Evolutionary conservation across 805 yeast genomes (phyloP).

Genomic region (Starmerella apicola): DNA sequence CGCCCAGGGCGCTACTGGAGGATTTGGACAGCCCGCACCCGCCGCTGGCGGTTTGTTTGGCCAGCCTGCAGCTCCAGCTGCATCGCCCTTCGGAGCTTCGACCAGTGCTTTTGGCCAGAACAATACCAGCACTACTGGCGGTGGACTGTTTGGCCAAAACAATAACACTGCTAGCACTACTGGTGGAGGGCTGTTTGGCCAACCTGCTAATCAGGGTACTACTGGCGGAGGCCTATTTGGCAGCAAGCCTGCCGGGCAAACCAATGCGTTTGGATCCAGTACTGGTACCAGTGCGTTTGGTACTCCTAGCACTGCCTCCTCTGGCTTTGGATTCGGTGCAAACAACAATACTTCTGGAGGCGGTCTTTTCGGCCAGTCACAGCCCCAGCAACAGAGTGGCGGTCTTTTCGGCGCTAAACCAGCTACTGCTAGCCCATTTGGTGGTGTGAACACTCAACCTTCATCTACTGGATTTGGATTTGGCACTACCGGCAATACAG

Average conservation of each 20-base stretch:
- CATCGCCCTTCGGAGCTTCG: constrained; percentile 14
- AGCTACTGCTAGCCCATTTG: constrained; percentile 16
- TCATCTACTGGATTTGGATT: constrained; percentile 10
- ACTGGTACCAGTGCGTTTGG: background rate
- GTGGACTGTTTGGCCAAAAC: constrained; percentile 29
- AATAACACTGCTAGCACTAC: constrained; percentile 16
- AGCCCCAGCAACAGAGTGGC: constrained; percentile 26
- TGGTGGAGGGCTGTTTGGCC: constrained; percentile 23
- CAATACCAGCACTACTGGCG: constrained; percentile 15
- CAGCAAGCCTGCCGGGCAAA: background rate
- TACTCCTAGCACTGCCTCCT: background rate
- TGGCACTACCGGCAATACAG: constrained; percentile 6
- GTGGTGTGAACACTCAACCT: constrained; percentile 19
- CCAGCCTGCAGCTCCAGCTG: constrained; percentile 19
- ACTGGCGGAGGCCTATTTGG: constrained; percentile 19
- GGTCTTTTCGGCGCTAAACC: constrained; percentile 21
- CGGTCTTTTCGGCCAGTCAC: background rate
- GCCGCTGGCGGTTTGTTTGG: constrained; percentile 9
- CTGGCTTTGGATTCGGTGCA: constrained; percentile 6
- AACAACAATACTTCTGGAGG: constrained; percentile 2
- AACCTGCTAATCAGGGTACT: constrained; percentile 8
- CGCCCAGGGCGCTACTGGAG: constrained; percentile 3
- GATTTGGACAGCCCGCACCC: constrained; percentile 8
- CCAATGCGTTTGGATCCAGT: background rate
- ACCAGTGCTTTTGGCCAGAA: constrained; percentile 2